Conservation (phyloP, 306 rosid species). For the Quercus aquifolioides region DNA sequence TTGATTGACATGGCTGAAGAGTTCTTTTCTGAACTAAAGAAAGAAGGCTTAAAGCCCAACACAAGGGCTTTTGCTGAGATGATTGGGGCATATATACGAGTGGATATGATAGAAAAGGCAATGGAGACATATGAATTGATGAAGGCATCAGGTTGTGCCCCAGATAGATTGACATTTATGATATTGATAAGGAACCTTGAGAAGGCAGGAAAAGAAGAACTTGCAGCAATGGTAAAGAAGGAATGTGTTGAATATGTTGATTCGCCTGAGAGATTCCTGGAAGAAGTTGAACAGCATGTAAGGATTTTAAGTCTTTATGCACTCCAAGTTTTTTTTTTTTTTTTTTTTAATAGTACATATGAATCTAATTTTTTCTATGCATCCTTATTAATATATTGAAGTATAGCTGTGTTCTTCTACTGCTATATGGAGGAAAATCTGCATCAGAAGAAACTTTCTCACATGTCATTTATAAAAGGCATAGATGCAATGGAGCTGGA, state of each 20-base stretch:
- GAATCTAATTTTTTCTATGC: neutral
- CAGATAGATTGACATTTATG: slow-evolving; percentile 61
- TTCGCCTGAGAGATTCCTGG: slow-evolving; percentile 37
- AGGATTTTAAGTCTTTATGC: slow-evolving; percentile 10
- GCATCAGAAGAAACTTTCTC: slow-evolving; percentile 2
- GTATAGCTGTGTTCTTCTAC: neutral
- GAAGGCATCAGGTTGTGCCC: slow-evolving; percentile 61
- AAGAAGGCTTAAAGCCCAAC: slow-evolving; percentile 52
- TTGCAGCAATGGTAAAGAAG: slow-evolving; percentile 41
- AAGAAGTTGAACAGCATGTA: slow-evolving; percentile 31
- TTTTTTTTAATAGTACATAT: neutral
- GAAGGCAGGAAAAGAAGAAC: slow-evolving; percentile 38
- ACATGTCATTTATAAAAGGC: neutral
- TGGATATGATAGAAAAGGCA: slow-evolving; percentile 51
- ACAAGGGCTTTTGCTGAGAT: slow-evolving; percentile 62
- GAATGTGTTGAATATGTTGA: slow-evolving; percentile 51
- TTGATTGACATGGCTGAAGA: slow-evolving; percentile 54
- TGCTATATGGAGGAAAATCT: neutral
- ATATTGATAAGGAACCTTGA: slow-evolving; percentile 53
- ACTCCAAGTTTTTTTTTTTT: neutral
- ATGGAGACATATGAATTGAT: slow-evolving; percentile 46
- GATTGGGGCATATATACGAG: slow-evolving; percentile 67
- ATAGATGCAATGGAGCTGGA: neutral
- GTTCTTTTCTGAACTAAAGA: slow-evolving; percentile 32
- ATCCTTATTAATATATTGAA: neutral